These are phyloP conservation scores for Combretum micranthum DNA, from an alignment of 345 rosid genomes.

Conservation along the genomic window DNA sequence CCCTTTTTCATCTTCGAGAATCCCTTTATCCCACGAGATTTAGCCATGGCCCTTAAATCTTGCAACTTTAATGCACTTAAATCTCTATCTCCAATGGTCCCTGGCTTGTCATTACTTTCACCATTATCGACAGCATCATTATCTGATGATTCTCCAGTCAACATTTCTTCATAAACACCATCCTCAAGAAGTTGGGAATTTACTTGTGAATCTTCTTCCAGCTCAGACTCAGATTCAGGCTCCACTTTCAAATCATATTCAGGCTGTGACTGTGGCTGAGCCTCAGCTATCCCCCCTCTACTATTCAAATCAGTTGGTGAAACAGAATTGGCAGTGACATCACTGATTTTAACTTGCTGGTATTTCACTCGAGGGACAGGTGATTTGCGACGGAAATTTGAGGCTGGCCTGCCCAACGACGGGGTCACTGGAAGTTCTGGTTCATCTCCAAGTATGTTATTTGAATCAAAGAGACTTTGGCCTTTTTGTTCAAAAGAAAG, in stretches of 20 bases:
- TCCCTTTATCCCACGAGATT: conserved; percentile 69
- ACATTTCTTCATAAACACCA: conserved; percentile 18
- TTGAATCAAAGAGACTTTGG: conserved; percentile 15
- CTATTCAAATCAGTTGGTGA: conserved; percentile 23
- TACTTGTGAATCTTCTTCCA: conserved; percentile 10
- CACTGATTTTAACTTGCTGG: conserved; percentile 39
- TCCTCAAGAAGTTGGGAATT: conserved; percentile 21
- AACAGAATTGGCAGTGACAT: conserved; percentile 28
- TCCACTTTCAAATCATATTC: conserved; percentile 17
- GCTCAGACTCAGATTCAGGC: conserved; percentile 23
- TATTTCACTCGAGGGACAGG: conserved; percentile 55
- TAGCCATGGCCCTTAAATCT: conserved; percentile 69
- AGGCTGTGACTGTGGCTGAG: conserved; percentile 26
- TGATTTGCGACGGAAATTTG: conserved; percentile 68
- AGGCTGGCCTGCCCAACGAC: conserved; percentile 56
- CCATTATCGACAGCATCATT: conserved; percentile 16
- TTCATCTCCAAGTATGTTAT: conserved; percentile 11
- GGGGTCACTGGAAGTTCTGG: conserved; percentile 25
- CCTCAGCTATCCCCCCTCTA: conserved; percentile 27
- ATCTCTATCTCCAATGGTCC: conserved; percentile 21
- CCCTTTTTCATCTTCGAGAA: conserved; percentile 81
- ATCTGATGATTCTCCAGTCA: conserved; percentile 13
- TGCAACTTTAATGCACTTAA: conserved; percentile 53
- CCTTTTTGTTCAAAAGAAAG: too few relatives aligned
- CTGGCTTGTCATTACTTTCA: conserved; percentile 26